Evolutionary conservation across 1,139 yeast genomes (phyloP), one percentile per base, ranked within the genome.

Genomic region (Yamadazyma triangularis): DNA sequence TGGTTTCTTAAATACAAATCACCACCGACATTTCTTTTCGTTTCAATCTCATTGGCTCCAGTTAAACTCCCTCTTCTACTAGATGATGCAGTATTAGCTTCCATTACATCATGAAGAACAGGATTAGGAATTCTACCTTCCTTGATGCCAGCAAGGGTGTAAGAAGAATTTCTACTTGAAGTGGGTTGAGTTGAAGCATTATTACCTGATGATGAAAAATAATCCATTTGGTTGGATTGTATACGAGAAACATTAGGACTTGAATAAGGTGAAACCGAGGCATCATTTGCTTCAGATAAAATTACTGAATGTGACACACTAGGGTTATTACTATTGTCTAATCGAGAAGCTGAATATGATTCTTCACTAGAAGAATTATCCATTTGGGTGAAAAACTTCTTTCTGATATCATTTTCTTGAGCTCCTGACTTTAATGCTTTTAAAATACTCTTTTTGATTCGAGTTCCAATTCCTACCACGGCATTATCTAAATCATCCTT

Each of bases 381-480:
- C 42, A 60, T 35, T 29, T 50, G 50, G 24, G 47, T 47, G 2
- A 53, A 48, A 31, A 59, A 45, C 18, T 48, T 55, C 31, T 46
- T 49, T 30, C 52, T 40, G 4, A 51, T 44, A 28, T 58, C 65
- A 10, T 43, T 32, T 30, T 59, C 64, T 31, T 48, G 55, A 5
- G 54, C 56, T 4, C 60, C 58, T 3, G 60, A 56, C 11, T 46
- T 50, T 18, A 62, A 52, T 0, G 87, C 86, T 33, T 70, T 70
- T 2, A 79, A 64, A 14, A 84, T 58, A 23, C 83, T 75, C 38
- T 74, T 72, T 40, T 69, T 75, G 26, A 87, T 70, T 38, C 80
- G 67, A 27, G 77, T 71, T 4, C 91, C 91, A 31, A 85, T 68
- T 8, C 95, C 95, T 24, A 79, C 73, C 2, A 87, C 87, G 0